Percentiles rank a stretch among this genome's conserved stretches.
phyloP scores from a whole-genome alignment of 768 basidiomycete genomes.

The Boletus rubropictus region DNA sequence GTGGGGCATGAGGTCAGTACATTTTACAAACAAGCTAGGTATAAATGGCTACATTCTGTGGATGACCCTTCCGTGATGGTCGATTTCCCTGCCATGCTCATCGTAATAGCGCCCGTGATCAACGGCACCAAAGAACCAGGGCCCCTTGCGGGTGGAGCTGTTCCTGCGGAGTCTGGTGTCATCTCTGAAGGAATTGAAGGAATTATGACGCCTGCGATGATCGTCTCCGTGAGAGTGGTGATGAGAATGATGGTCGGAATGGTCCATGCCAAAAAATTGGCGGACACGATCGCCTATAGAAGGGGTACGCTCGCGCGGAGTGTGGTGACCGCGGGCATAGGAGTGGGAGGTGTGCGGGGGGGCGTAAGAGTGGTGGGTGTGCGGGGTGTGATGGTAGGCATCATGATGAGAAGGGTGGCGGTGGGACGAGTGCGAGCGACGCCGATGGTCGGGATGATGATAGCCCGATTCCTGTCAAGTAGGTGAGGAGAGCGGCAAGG shows the following conservation, averaged over 20 bases:
- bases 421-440: slow-evolving; percentile 12
- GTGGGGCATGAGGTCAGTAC: neutral
- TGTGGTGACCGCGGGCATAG: slow-evolving; percentile 14
- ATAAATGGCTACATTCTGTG: slow-evolving; percentile 21
- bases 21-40: slow-evolving; percentile 1
- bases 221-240: slow-evolving; percentile 1
- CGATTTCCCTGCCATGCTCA: slow-evolving; percentile 26
- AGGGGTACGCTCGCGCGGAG: slow-evolving; percentile 13
- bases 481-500: neutral
- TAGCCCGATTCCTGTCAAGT: slow-evolving; percentile 17
- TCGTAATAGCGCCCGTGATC: slow-evolving; percentile 19
- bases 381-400: slow-evolving; percentile 13
- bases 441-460: slow-evolving; percentile 13
- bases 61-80: slow-evolving; percentile 21
- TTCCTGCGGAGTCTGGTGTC: slow-evolving; percentile 13
- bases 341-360: slow-evolving; percentile 12
- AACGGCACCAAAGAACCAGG: slow-evolving; percentile 18
- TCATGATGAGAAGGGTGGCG: too few species aligned
- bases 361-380: slow-evolving; percentile 5
- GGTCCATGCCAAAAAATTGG: slow-evolving; percentile 32
- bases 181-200: slow-evolving; percentile 19
- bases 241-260: neutral
- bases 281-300: slow-evolving; percentile 36
- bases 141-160: slow-evolving; percentile 15
- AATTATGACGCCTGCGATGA: slow-evolving; percentile 24